phyloP scores from a whole-genome alignment of 108 stramenopile species.

The Epipyxis sp. region DNA sequence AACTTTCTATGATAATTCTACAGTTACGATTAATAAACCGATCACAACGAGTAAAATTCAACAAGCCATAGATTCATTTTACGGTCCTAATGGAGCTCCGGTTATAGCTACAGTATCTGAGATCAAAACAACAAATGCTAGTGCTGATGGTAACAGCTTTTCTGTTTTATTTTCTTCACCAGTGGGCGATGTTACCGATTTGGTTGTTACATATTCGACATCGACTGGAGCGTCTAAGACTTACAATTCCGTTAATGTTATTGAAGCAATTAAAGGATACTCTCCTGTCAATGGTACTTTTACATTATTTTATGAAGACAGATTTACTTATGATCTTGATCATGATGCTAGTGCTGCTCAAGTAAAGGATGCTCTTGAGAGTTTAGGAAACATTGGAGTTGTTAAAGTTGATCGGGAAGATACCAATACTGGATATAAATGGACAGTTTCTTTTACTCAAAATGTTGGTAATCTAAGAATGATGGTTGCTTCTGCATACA shows the following conservation, averaged over 20 bases:
- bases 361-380: constrained; percentile 61
- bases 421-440: constrained; percentile 60
- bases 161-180: constrained; percentile 63
- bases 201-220: constrained; percentile 32
- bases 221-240: background rate
- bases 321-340: constrained; percentile 58
- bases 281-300: constrained; percentile 65
- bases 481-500: constrained; percentile 52
- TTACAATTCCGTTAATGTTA: constrained; percentile 22
- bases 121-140: background rate
- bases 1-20: constrained; percentile 7
- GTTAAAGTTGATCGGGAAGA: constrained; percentile 38
- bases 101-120: background rate
- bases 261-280: constrained; percentile 56
- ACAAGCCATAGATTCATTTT: background rate
- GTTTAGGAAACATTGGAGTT: constrained; percentile 45
- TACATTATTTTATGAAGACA: constrained; percentile 63
- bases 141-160: constrained; percentile 29
- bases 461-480: constrained; percentile 66
- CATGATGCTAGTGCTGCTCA: constrained; percentile 63
- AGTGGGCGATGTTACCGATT: constrained; percentile 60
- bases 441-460: constrained; percentile 70
- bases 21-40: background rate
- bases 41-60: background rate
- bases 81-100: constrained; percentile 23